Evolutionary conservation across 2,329 filamentous ascomycete species (phyloP), one percentile per base, ranked within the genome.

Genomic region (Penicillium vulpinum): DNA sequence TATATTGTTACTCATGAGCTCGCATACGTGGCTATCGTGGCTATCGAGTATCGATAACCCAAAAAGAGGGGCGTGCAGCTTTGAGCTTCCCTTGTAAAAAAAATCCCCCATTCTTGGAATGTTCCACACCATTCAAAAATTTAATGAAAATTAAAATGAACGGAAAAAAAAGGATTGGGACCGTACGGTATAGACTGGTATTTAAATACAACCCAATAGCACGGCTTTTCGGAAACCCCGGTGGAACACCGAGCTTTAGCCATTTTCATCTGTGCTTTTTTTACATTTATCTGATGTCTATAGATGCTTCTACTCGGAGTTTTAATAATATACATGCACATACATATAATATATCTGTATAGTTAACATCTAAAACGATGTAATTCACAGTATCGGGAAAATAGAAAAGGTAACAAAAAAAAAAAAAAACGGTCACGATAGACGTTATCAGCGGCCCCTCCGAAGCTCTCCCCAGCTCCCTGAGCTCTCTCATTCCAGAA

Each of bases 391-490:
- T 11, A 46, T 24, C 38, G 24, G 26, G 21, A 26, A 15, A 21
- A 48, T n/a, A 49, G 21, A 26, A 31, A 40, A 18, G 8, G 15
- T n/a, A n/a, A n/a, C n/a, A n/a, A n/a, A n/a, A n/a, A 29, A 16
- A 39, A 21, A 15, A 15, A 46, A 29, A 39, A 38, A 31, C n/a
- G 21, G 40, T 57, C 38, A 41, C 58, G 64, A 65, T 67, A 67
- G 57, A 57, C 59, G 59, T 62, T 67, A 67, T 67, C 63, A 65
- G 63, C 63, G 63, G 64, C 62, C 62, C 64, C 64, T 66, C 64
- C 56, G 51, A 63, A 67, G 64, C 64, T 67, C 63, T 62, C 62
- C 63, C 62, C 62, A 65, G 62, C 56, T 57, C 47, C 47, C 59
- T 28, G 45, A 57, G 43, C 49, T 51, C n/a, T n/a, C n/a, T 51